phyloP scores from a whole-genome alignment of 768 basidiomycete species.

The Mycena pura region DNA sequence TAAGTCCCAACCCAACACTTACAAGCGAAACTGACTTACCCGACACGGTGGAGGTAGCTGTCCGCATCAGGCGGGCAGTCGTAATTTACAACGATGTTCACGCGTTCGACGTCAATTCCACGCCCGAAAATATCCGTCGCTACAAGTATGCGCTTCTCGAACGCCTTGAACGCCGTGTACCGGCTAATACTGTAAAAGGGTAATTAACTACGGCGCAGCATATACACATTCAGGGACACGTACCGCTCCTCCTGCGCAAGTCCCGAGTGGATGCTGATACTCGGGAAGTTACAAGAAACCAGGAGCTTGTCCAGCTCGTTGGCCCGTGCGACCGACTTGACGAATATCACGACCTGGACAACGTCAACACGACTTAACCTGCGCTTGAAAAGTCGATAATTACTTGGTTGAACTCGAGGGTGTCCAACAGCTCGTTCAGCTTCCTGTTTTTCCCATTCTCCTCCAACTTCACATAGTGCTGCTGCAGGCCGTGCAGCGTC shows the following conservation, averaged over 20 bases:
- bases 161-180: conserved; percentile 98
- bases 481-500: conserved; percentile 96
- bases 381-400: conserved; percentile 18
- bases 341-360: conserved; percentile 96
- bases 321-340: conserved; percentile 96
- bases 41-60: conserved; percentile 98
- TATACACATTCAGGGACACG: conserved; percentile 38
- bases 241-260: conserved; percentile 96
- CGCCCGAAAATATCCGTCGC: conserved; percentile 99
- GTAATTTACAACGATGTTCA: conserved; percentile 99
- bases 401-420: conserved; percentile 98
- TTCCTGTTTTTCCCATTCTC: conserved; percentile 97
- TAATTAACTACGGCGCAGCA: neutral
- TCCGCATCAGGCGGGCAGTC: conserved; percentile 97
- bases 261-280: conserved; percentile 96
- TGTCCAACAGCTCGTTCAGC: conserved; percentile 93
- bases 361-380: neutral
- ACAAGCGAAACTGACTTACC: conserved; percentile 52
- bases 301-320: conserved; percentile 96
- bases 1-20: neutral
- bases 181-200: conserved; percentile 74
- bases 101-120: conserved; percentile 99
- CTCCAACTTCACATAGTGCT: conserved; percentile 97
- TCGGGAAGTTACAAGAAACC: conserved; percentile 97
- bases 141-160: conserved; percentile 98